These are phyloP conservation scores for Salix suchowensis DNA, from an alignment of 345 rosid genomes.

Conservation along the genomic window DNA sequence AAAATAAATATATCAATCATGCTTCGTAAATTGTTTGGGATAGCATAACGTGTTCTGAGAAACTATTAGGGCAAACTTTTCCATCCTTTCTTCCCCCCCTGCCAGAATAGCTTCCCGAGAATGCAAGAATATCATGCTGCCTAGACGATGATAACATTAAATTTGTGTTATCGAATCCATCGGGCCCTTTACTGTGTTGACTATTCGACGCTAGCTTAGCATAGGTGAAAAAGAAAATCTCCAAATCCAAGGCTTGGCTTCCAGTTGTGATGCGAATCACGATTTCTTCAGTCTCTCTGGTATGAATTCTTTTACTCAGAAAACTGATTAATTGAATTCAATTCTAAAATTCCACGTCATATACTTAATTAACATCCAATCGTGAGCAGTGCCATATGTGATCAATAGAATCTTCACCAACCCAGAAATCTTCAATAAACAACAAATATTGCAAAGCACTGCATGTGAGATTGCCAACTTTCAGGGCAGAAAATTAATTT, in stretches of 20 bases:
- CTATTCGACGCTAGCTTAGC: neutral
- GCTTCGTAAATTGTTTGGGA: neutral
- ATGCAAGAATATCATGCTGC: conserved; percentile 89
- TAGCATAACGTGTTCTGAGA: neutral
- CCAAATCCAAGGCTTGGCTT: too few relatives aligned
- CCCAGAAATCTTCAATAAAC: too few relatives aligned
- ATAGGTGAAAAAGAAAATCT: neutral
- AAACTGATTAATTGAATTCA: too few relatives aligned
- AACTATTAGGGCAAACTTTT: conserved; percentile 43
- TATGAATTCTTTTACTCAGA: too few relatives aligned
- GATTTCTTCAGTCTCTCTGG: too few relatives aligned
- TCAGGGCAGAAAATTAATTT: conserved; percentile 5
- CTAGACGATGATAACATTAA: conserved; percentile 11
- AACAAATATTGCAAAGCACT: too few relatives aligned
- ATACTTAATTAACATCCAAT: too few relatives aligned
- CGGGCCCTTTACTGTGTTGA: neutral
- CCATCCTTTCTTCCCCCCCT: conserved; percentile 78
- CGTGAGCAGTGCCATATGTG: too few relatives aligned
- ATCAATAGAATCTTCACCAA: too few relatives aligned
- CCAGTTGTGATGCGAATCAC: too few relatives aligned
- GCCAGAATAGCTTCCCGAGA: conserved; percentile 90
- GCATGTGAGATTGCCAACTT: conserved; percentile 20
- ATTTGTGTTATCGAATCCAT: neutral
- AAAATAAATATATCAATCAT: conserved; percentile 2
- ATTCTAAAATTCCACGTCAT: too few relatives aligned